Base-by-base conservation (phyloP, 306 rosid genomes). In the Sophora flavescens region DNA sequence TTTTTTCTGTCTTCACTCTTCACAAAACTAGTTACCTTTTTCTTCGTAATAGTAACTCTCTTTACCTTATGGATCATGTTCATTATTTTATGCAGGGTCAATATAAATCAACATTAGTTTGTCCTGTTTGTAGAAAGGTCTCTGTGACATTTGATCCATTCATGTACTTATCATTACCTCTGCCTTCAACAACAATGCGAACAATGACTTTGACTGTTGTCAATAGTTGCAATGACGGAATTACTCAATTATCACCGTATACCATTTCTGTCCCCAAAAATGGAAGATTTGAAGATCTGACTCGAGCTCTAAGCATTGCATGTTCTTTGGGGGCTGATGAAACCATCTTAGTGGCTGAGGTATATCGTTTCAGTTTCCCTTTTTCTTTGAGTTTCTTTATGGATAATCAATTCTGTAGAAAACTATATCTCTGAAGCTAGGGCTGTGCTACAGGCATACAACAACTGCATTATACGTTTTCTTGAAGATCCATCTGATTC, bases 71-170 rank as follows among this genome's bases (percentile, higher is more conserved):
- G 66, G 79, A 57, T 69, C 78, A 70, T 72, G 60, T 78, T 68
- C 77, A 64, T 75, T 64, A 75, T 70, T 54, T 84, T 74, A 76
- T 88, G 86, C 93, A 95, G 99, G 99, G 97, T 63, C 99, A 95
- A 88, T 95, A 90, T 84, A 95, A 95, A 78, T 95, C 99, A 78
- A 95, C 99, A 54, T 90, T 95, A 87, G 97, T 95, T 78, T 95
- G 99, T 81, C 99, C 99, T 73, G 58, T 85, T 83, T 95, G 99
- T 90, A 86, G 80, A 86, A 95, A 92, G 87, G 91, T 92, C 75
- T 95, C 97, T 62, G 85, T 89, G 86, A 92, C 99, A 70, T 95
- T 95, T 92, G 99, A 95, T 86, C 99, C 99, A 48, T 95, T 95
- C 88, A 95, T 95, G 99, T 92, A 95, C 91, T 86, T 95, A 58